Base-by-base conservation (phyloP, 805 yeast species). In the Monosporozyma unispora region DNA sequence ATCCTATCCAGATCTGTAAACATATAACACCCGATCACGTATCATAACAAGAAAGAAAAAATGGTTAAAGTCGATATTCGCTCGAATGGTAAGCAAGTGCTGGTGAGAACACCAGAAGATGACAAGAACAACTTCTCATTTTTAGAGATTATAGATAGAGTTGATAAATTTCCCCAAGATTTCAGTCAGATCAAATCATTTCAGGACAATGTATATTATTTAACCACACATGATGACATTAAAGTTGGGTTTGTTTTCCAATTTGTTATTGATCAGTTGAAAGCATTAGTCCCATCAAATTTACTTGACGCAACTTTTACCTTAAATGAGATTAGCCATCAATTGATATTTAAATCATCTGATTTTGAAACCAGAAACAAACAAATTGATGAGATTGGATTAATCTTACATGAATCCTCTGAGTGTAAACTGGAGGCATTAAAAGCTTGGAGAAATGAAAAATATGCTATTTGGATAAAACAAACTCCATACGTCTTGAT, bases 361-460 rank as follows among this genome's bases (percentile, higher is more conserved):
- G 29, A 61, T 56, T 53, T 66, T 52, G 62, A 63, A 21, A 59
- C 56, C 7, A 61, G 66, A 38, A 59, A 65, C 48, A 47, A 59
- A 31, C 59, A 84, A 53, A 63, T 86, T 48, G 74, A 64, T 2
- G 45, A 52, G 10, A 53, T 82, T 1, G 86, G 80, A 0, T 25
- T 27, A 0, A 29, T 44, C 11, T 71, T 82, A 72, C 69, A 69
- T 53, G 52, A 69, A 23, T 47, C 66, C 46, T 37, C 48, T 4
- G 27, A 46, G 6, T 50, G 66, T 27, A 28, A 50, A 27, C 22
- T 57, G 3, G 64, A 71, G 43, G 70, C 74, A 0, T 54, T 78
- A 7, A 68, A 73, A 46, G 89, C 87, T 0, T 93, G 99, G 99
- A 76, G 99, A 62, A 67, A 84, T 62, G 99, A 93, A 66, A 72